Evolutionary conservation across 306 rosid genomes (phyloP), one percentile per base, ranked within the genome.

Genomic region (Albizia julibrissin): DNA sequence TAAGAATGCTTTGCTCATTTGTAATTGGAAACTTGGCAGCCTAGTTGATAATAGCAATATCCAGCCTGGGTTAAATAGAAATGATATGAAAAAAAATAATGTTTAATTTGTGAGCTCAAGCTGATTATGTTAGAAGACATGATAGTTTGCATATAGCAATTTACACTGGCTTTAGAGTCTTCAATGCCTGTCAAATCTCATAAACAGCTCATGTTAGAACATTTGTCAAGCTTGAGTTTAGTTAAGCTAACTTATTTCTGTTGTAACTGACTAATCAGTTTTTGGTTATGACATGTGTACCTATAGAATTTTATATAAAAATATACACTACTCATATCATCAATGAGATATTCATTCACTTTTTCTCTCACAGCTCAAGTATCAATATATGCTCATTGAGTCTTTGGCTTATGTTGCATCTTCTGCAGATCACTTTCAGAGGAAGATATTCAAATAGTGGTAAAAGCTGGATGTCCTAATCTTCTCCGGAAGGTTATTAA

Each of bases 381-480:
- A 72, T 82, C 72, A 46, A 46, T 71, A 6, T 44, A 10, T 34
- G 67, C 49, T n/a, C 3, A 22, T 37, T 2, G 22, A 59, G 67
- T 42, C 56, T 58, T 27, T 70, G 11, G 58, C 76, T 85, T 34
- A 13, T 76, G 54, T 82, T 82, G 62, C 71, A 77, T 83, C 67
- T 33, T 69, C 11, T 82, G 91, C 88, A 96, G 99, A 79, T 90
- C 88, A 61, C 81, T 93, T 84, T 86, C 97, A 1, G 49, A 39
- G 74, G 82, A 88, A n/a, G 91, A 92, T 85, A 75, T 96, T 82
- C 89, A 87, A 88, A 81, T 77, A 50, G 79, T 96, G 66, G 98
- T 91, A 44, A 88, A 82, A 70, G 79, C 85, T 29, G 97, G 99
- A 76, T 96, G 99, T 82, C 98, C 99, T 80, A 92, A 89, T 87